Percentiles rank a stretch among this genome's conserved stretches.
These are phyloP conservation scores for Peltaster fructicola DNA, from an alignment of 2,329 filamentous ascomycete species.

Conservation along the genomic window DNA sequence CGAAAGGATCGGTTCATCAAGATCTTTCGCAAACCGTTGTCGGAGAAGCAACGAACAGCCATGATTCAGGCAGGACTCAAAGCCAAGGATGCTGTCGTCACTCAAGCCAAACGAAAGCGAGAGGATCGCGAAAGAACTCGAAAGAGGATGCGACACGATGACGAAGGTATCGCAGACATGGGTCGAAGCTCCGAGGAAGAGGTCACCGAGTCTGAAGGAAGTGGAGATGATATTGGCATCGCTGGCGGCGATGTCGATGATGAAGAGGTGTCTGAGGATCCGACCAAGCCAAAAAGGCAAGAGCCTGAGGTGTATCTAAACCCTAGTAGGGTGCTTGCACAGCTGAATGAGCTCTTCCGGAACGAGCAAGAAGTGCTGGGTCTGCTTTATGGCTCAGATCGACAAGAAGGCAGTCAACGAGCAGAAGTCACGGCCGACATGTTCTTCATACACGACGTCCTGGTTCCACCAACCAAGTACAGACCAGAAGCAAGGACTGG, in stretches of 20 bases:
- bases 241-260: constrained; percentile 35
- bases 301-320: constrained; percentile 57
- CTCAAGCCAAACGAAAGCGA: constrained; percentile 33
- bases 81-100: constrained; percentile 50
- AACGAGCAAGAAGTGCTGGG: constrained; percentile 71
- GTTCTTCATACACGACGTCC: constrained; percentile 77
- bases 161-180: constrained; percentile 55
- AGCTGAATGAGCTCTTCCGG: constrained; percentile 63
- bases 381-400: constrained; percentile 47
- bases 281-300: constrained; percentile 21
- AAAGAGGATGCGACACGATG: constrained; percentile 32
- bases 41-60: constrained; percentile 54
- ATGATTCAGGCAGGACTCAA: constrained; percentile 57
- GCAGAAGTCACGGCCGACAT: constrained; percentile 41
- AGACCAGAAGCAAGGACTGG: constrained; percentile 74
- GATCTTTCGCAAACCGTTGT: constrained; percentile 73
- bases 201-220: constrained; percentile 18
- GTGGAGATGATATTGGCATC: constrained; percentile 16
- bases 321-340: constrained; percentile 65
- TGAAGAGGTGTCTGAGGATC: constrained; percentile 23
- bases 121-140: constrained; percentile 20
- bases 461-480: constrained; percentile 85
- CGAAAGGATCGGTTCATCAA: constrained; percentile 85
- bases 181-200: constrained; percentile 31
- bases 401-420: constrained; percentile 3